Conservation (phyloP, 2,329 filamentous ascomycete species). For the Pestalotiopsis sp. region DNA sequence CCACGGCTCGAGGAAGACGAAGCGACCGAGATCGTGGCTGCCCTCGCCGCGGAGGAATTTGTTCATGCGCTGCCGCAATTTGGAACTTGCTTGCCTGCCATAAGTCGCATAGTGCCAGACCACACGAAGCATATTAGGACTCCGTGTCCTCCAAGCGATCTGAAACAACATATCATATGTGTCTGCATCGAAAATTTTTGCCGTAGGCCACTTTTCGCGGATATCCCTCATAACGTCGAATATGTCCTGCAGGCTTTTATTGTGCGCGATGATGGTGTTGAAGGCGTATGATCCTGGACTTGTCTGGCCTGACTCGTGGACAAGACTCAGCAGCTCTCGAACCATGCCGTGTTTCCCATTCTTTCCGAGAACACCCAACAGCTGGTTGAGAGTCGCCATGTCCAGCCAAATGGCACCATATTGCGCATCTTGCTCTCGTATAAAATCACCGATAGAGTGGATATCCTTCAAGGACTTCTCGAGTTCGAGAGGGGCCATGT, state of each 20-base stretch:
- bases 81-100: conserved; percentile 14
- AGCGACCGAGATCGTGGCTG: conserved; percentile 1
- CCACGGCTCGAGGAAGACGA: conserved; percentile 26
- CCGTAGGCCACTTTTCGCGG: conserved; percentile 17
- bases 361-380: conserved; percentile 28
- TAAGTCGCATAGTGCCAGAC: conserved; percentile 31
- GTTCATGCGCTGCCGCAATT: conserved; percentile 25
- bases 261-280: conserved; percentile 31
- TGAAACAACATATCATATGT: conserved; percentile 30
- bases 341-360: conserved; percentile 20
- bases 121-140: conserved; percentile 33
- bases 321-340: conserved; percentile 21
- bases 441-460: conserved; percentile 18
- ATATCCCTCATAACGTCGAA: conserved; percentile 18
- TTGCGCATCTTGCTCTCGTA: conserved; percentile 21
- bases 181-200: conserved; percentile 19
- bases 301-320: conserved; percentile 11
- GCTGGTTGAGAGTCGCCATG: conserved; percentile 26
- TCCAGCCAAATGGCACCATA: conserved; percentile 30
- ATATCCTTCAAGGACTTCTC: conserved; percentile 13
- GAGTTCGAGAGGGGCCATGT: conserved; percentile 25
- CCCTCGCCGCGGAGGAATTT: conserved; percentile 17
- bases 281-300: conserved; percentile 24
- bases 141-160: conserved; percentile 25
- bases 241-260: conserved; percentile 15